Base-by-base conservation (phyloP, 2,329 filamentous ascomycete species). In the Fusarium algeriense region DNA sequence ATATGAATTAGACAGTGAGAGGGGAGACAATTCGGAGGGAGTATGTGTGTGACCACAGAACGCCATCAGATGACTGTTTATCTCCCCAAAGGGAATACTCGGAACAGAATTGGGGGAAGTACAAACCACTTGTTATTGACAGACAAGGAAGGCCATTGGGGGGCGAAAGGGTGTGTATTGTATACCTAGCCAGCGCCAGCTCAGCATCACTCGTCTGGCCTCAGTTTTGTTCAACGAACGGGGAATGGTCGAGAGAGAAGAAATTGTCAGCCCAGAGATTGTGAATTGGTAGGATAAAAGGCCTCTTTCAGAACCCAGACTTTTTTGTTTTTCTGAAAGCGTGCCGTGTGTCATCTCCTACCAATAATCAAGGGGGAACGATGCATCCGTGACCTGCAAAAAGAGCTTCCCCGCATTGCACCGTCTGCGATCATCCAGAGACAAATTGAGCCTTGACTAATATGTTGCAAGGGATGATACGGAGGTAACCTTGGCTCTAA, bases 331-430 rank as follows among this genome's bases (percentile, higher is more conserved):
- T 44, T 40, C 35, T 59, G 49, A 67, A 61, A 70, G 57, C 56
- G 67, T 56, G 68, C 58, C 68, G 44, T 59, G 68, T 69, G 68
- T 52, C 68, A 43, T 64, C 50, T 64, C 55, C 48, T 55, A 40
- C 65, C 65, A 65, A 65, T 56, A 64, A 53, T 40, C 60, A 41
- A 45, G 28, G 45, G 53, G 28, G 38, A 49, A 72, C 49, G 60
- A 71, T 71, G 69, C 69, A 72, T 71, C 67, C 48, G 69, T 71
- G 69, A 71, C 69, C 69, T 37, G 56, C 58, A 63, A 72, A 49
- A 45, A 23, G 48, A 57, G 44, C 48, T 71, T 72, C 69, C 69
- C 69, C 69, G 69, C 69, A 71, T 71, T 65, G 30, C 38, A 58
- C 59, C 37, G 54, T 45, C 35, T 55, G 55, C 46, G 48, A 72